Evolutionary conservation across 345 rosid genomes (phyloP).

Genomic region (Boechera divaricarpa): DNA sequence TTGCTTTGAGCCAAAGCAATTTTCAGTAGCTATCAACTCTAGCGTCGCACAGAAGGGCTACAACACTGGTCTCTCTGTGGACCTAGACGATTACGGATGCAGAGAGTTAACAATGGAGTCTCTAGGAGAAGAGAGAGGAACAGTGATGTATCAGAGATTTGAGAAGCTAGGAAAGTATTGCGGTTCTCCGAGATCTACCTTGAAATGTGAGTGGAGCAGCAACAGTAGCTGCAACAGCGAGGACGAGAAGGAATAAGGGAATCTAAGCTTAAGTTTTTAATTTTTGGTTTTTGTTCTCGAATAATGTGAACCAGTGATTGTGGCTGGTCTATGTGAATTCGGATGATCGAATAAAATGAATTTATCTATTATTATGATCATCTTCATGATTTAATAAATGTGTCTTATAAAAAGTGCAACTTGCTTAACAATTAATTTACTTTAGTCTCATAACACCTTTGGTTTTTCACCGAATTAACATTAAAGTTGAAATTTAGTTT

Average conservation of each 20-base stretch:
- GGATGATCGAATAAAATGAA: slow-evolving; percentile 15
- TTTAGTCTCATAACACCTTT: not conserved
- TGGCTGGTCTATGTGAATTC: slow-evolving; percentile 20
- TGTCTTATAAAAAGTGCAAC: not conserved
- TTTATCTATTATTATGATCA: not conserved
- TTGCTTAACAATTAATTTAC: not conserved
- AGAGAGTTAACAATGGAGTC: slow-evolving; percentile 52
- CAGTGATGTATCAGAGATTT: slow-evolving; percentile 41
- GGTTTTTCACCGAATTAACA: not conserved
- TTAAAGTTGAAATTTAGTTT: not conserved
- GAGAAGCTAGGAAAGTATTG: slow-evolving; percentile 37
- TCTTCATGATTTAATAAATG: not conserved
- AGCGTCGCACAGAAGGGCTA: slow-evolving; percentile 37
- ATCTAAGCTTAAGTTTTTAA: not conserved
- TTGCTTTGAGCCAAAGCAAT: slow-evolving; percentile 65
- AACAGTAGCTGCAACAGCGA: slow-evolving; percentile 44
- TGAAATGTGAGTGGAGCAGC: slow-evolving; percentile 48
- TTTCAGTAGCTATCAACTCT: slow-evolving; percentile 57
- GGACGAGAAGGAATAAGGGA: slow-evolving; percentile 47
- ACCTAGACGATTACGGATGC: slow-evolving; percentile 55
- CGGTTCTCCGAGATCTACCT: slow-evolving; percentile 42
- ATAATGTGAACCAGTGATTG: slow-evolving; percentile 19
- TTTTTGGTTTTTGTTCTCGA: not conserved
- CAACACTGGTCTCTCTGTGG: slow-evolving; percentile 48
- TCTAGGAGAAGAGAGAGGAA: slow-evolving; percentile 53